Conservation (phyloP, 768 basidiomycete species). For the Russula sp. region DNA sequence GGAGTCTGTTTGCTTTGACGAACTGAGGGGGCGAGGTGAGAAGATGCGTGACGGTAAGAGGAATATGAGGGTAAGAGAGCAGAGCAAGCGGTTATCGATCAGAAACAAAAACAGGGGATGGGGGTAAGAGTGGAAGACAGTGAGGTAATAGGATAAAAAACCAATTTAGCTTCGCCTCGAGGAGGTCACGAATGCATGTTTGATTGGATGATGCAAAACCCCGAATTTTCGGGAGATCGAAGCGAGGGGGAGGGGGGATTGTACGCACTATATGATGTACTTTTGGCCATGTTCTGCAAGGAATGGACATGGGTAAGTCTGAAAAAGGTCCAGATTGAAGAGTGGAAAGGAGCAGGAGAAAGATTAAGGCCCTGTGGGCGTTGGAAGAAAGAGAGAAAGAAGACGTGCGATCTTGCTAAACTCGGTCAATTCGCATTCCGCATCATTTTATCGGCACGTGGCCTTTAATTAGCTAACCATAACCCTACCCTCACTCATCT, state of each 20-base stretch:
- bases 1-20: constrained; percentile 45
- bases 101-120: constrained; percentile 13
- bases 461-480: constrained; percentile 12
- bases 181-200: constrained; percentile 15
- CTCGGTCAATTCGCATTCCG: neutral
- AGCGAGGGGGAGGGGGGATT: constrained; percentile 26
- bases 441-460: constrained; percentile 11
- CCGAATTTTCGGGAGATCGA: constrained; percentile 21
- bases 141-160: constrained; percentile 19
- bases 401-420: neutral
- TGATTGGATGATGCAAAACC: constrained; percentile 13
- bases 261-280: constrained; percentile 25
- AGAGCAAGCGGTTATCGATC: constrained; percentile 5
- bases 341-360: constrained; percentile 10
- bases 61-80: neutral
- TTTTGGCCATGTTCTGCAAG: constrained; percentile 36
- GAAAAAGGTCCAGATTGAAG: constrained; percentile 37
- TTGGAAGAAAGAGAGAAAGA: constrained; percentile 5
- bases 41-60: constrained; percentile 4
- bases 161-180: constrained; percentile 17
- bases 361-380: constrained; percentile 20
- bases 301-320: constrained; percentile 38
- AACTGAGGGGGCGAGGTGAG: constrained; percentile 28
- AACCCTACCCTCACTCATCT: neutral
- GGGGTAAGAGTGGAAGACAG: constrained; percentile 8